Percentiles rank a stretch among this genome's conserved stretches.
Conservation (phyloP, 306 rosid genomes). For the Lithocarpus polystachyus region DNA sequence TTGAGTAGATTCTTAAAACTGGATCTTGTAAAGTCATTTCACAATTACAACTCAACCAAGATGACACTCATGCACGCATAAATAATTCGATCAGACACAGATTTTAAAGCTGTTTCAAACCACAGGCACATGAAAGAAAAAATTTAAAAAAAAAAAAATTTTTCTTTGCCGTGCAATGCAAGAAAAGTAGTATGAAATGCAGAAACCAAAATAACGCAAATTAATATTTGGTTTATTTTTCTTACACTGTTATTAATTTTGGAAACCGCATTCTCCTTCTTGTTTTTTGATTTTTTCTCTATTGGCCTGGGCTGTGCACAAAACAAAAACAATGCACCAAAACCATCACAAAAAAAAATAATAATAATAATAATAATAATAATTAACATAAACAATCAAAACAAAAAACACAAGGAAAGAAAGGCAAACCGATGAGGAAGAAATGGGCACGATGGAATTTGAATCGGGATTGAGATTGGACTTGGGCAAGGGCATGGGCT, state of each 20-base stretch:
- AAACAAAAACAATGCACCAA: conserved; percentile 23
- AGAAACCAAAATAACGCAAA: neutral
- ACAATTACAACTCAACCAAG: too few species aligned
- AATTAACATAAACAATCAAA: neutral
- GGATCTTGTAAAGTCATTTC: too few species aligned
- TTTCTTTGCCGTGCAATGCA: too few species aligned
- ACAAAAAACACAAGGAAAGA: neutral
- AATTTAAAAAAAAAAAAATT: too few species aligned
- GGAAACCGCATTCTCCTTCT: conserved; percentile 31
- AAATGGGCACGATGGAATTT: neutral
- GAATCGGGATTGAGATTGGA: conserved; percentile 1
- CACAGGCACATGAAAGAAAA: too few species aligned
- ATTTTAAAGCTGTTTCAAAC: too few species aligned
- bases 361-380: neutral
- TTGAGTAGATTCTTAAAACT: too few species aligned
- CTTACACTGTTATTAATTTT: conserved; percentile 45
- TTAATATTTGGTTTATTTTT: neutral
- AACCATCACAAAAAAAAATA: neutral
- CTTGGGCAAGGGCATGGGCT: conserved; percentile 22
- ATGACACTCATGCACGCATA: too few species aligned
- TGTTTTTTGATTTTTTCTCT: conserved; percentile 40
- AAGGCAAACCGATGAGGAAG: conserved; percentile 26
- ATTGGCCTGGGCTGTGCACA: conserved; percentile 34
- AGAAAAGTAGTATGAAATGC: too few species aligned
- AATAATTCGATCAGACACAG: too few species aligned